These are phyloP conservation scores for Bolboschoenus planiculmis DNA, from an alignment of 176 grass and related monocot species.

Conservation along the genomic window DNA sequence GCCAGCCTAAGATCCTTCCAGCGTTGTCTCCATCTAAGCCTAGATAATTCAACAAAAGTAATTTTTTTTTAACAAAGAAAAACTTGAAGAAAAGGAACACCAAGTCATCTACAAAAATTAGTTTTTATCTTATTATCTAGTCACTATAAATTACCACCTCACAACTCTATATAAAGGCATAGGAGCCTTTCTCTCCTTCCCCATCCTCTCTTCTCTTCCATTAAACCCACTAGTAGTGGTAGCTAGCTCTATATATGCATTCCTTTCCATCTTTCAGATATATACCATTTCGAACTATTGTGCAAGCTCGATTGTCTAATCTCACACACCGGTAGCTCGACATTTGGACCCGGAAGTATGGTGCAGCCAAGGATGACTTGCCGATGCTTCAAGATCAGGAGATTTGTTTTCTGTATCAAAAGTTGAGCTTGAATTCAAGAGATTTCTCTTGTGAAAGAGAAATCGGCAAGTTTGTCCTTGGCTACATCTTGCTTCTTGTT, in stretches of 20 bases:
- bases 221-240: not conserved
- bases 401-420: not conserved
- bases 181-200: not conserved
- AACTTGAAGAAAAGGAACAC: not conserved
- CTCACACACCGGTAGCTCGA: slow-evolving; percentile 39
- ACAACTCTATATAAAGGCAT: slow-evolving; percentile 25
- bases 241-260: not conserved
- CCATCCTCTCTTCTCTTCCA: slow-evolving; percentile 10
- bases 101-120: not conserved
- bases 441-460: not conserved
- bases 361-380: slow-evolving; percentile 99
- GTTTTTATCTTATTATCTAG: slow-evolving; percentile 8
- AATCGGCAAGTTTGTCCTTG: slow-evolving; percentile 81
- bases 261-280: not conserved
- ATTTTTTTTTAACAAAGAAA: not conserved
- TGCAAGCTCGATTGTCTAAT: not conserved
- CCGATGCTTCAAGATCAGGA: slow-evolving; percentile 25
- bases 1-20: slow-evolving; percentile 13
- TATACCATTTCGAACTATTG: not conserved
- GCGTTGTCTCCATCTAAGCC: not conserved
- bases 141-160: slow-evolving; percentile 13
- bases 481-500: slow-evolving; percentile 76
- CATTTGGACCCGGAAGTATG: slow-evolving; percentile 60
- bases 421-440: not conserved
- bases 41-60: not conserved